Evolutionary conservation across 352 stramenopile genomes (phyloP).

Genomic region (Globisporangium echinulatum): DNA sequence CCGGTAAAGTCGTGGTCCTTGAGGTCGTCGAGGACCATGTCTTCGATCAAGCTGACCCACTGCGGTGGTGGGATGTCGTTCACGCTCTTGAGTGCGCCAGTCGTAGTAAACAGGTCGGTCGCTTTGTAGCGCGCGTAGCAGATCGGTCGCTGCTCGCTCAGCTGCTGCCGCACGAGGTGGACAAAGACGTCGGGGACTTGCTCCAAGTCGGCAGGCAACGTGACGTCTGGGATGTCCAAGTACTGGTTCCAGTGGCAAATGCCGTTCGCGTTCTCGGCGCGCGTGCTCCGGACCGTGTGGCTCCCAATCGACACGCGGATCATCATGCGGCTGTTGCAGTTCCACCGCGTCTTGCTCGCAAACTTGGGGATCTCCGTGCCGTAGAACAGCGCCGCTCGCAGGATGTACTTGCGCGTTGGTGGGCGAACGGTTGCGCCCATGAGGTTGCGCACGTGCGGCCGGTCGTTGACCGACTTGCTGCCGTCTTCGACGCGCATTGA

Average conservation of each 20-base stretch:
- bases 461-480: slow-evolving; percentile 58
- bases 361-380: slow-evolving; percentile 80
- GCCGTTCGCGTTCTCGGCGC: slow-evolving; percentile 55
- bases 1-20: slow-evolving; percentile 80
- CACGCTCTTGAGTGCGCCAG: slow-evolving; percentile 22
- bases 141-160: slow-evolving; percentile 57
- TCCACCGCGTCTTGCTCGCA: slow-evolving; percentile 58
- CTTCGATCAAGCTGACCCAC: slow-evolving; percentile 74
- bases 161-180: slow-evolving; percentile 51
- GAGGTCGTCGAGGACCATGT: slow-evolving; percentile 72
- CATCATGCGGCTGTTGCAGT: slow-evolving; percentile 67
- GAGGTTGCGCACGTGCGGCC: slow-evolving; percentile 60
- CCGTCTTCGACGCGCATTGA: slow-evolving; percentile 60
- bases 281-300: slow-evolving; percentile 45
- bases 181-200: slow-evolving; percentile 78
- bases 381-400: slow-evolving; percentile 64
- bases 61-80: slow-evolving; percentile 35
- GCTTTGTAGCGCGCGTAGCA: slow-evolving; percentile 78
- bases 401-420: slow-evolving; percentile 43
- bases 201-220: slow-evolving; percentile 61
- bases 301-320: slow-evolving; percentile 63
- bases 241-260: slow-evolving; percentile 82
- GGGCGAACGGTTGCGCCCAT: slow-evolving; percentile 30
- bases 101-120: slow-evolving; percentile 49
- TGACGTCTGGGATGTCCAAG: slow-evolving; percentile 44